Evolutionary conservation across 345 rosid genomes (phyloP).

Genomic region (Combretum micranthum): DNA sequence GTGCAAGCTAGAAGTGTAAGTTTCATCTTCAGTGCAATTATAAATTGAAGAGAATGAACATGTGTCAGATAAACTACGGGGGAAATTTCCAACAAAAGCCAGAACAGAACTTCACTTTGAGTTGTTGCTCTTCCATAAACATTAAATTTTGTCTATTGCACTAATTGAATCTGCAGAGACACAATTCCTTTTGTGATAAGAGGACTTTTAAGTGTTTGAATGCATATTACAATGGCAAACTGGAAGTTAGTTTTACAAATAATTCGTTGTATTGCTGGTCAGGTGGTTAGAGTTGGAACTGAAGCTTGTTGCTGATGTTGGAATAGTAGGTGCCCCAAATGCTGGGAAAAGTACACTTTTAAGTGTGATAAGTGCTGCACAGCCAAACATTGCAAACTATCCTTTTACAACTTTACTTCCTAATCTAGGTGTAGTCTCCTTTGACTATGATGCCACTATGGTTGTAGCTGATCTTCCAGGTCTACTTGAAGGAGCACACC

Average conservation of each 20-base stretch:
- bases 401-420: slow-evolving; percentile 94
- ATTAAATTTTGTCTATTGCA: too few relatives aligned
- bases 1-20: too few relatives aligned
- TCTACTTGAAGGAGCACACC: slow-evolving; percentile 94
- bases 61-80: too few relatives aligned
- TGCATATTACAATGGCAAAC: not conserved
- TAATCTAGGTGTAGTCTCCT: slow-evolving; percentile 91
- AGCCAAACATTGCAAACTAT: slow-evolving; percentile 78
- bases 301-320: slow-evolving; percentile 86
- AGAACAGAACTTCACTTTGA: not conserved
- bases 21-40: not conserved
- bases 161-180: too few relatives aligned
- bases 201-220: not conserved
- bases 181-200: too few relatives aligned
- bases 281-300: slow-evolving; percentile 98
- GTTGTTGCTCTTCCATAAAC: too few relatives aligned
- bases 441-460: slow-evolving; percentile 81
- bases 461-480: slow-evolving; percentile 98
- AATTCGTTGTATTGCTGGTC: slow-evolving; percentile 22
- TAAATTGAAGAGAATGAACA: not conserved
- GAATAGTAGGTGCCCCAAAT: slow-evolving; percentile 91
- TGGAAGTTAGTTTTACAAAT: slow-evolving; percentile 1
- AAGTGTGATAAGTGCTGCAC: slow-evolving; percentile 87
- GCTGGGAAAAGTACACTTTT: slow-evolving; percentile 92
- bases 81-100: not conserved